Base-by-base conservation (phyloP, 768 basidiomycete genomes). In the Dioszegia aurantiaca region DNA sequence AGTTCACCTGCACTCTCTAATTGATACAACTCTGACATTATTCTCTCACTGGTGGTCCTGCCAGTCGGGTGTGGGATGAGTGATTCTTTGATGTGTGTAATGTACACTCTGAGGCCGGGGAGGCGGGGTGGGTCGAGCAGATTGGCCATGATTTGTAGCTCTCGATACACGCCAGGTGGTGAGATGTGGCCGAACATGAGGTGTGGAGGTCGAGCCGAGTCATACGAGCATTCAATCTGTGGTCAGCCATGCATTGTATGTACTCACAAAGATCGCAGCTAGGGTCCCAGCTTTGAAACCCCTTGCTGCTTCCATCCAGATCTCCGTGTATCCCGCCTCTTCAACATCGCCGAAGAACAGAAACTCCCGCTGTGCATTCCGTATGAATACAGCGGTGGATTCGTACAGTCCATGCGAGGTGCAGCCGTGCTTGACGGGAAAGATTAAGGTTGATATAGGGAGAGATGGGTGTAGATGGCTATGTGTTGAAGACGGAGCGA, bases 321-420 rank as follows among this genome's bases (percentile, higher is more conserved):
- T 85, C 9, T 42, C 31, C 27, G 61, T 33, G 33, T 45, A 58
- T 10, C 59, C 63, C 24, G n/a, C 30, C 33, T 43, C 41, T 69
- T 93, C 90, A 59, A 95, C 86, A 76, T 94, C 92, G 0, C 94
- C 94, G 66, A 95, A 94, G 77, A 97, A 97, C 36, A 97, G 80
- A 63, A 97, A 86, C 74, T 94, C 89, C 45, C 79, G 31, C 16
- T 55, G 77, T 51, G 88, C 81, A 48, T 74, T 71, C 63, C 85
- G 83, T 65, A 97, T 76, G 75, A 94, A 94, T 79, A 88, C 93
- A 16, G 92, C 94, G 0, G 87, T 79, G 14, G 88, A 88, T 16
- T 86, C 81, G 77, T 95, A 92, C 8, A 33, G 77, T n/a, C 75
- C 74, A 72, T 17, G 58, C 1, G 83, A 83, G 31, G 74, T 73